These are phyloP conservation scores for Pharnaceum exiguum DNA, from an alignment of 148 eudicot species.

Conservation along the genomic window DNA sequence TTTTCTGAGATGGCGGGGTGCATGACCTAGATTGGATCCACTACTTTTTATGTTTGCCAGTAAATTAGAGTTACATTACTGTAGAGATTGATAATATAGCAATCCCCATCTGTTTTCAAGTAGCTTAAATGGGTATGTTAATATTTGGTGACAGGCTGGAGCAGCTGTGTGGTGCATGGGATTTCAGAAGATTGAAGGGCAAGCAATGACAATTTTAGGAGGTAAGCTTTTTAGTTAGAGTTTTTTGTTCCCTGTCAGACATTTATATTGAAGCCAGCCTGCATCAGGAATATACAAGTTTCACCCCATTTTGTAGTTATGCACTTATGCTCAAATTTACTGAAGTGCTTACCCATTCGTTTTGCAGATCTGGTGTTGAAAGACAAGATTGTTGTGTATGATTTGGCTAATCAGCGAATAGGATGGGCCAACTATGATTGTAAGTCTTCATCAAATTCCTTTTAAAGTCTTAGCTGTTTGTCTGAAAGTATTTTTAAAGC, in stretches of 20 bases:
- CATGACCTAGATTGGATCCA: too few species aligned
- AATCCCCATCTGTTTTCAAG: not conserved
- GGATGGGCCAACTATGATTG: slow-evolving; percentile 98
- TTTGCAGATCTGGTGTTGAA: slow-evolving; percentile 81
- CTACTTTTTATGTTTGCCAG: too few species aligned
- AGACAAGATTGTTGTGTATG: slow-evolving; percentile 83
- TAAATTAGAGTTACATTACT: too few species aligned
- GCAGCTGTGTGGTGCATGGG: slow-evolving; percentile 93
- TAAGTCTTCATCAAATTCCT: slow-evolving; percentile 33
- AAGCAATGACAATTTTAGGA: slow-evolving; percentile 81
- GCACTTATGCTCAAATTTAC: not conserved
- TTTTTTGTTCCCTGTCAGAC: not conserved
- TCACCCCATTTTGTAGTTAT: not conserved
- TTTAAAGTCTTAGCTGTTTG: too few species aligned
- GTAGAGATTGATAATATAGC: too few species aligned
- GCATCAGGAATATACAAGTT: not conserved
- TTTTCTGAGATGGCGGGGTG: too few species aligned
- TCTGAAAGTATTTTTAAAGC: too few species aligned
- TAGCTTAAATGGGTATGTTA: not conserved
- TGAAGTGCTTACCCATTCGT: not conserved
- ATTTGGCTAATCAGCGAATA: slow-evolving; percentile 76
- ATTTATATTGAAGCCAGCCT: not conserved
- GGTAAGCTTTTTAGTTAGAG: slow-evolving; percentile 30
- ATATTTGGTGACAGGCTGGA: slow-evolving; percentile 50
- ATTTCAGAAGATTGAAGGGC: slow-evolving; percentile 80